These are phyloP conservation scores for Handroanthus guayacan DNA, from an alignment of 257 asterid genomes.

Conservation along the genomic window DNA sequence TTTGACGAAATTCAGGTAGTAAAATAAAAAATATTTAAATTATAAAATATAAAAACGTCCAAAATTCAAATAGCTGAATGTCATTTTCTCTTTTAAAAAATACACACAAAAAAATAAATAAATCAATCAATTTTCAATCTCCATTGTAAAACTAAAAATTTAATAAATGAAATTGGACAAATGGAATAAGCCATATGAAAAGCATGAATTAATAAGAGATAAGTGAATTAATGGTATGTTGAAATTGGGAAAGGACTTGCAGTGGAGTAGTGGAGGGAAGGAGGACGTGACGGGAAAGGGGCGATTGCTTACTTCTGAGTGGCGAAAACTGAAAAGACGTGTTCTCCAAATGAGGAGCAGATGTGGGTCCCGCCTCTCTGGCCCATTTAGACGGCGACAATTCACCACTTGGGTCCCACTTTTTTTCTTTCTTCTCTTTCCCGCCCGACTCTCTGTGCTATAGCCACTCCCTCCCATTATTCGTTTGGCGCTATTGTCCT, in stretches of 20 bases:
- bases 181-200: background rate
- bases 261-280: background rate
- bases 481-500: constrained; percentile 11
- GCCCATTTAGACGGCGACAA: constrained; percentile 36
- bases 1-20: too few species aligned
- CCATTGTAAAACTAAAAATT: too few species aligned
- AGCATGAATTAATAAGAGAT: too few species aligned
- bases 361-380: constrained; percentile 39
- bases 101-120: too few species aligned
- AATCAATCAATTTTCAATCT: too few species aligned
- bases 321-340: constrained; percentile 44
- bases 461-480: constrained; percentile 27
- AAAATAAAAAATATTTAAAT: too few species aligned
- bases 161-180: too few species aligned
- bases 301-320: background rate
- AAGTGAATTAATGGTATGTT: too few species aligned
- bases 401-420: constrained; percentile 10
- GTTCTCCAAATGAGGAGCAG: constrained; percentile 57
- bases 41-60: too few species aligned
- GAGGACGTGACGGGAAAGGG: background rate
- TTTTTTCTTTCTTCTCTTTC: background rate
- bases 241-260: background rate
- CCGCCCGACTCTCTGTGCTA: constrained; percentile 27
- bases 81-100: too few species aligned
- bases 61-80: too few species aligned